Conservation (phyloP, 176 grass and related monocot genomes). For the Carex littledalei region DNA sequence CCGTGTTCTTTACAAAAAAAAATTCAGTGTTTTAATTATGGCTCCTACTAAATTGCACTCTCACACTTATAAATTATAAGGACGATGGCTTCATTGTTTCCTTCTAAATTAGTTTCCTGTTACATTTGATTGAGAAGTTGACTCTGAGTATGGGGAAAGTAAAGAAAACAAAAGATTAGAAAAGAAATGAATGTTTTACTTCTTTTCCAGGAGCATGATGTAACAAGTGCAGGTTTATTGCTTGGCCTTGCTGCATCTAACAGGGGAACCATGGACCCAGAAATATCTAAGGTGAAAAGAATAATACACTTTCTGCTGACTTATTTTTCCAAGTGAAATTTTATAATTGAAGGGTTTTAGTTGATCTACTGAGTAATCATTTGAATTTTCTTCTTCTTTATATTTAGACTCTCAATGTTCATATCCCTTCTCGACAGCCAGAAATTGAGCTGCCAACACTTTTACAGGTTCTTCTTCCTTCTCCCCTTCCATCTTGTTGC, state of each 20-base stretch:
- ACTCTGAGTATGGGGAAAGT: neutral
- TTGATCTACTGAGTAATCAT: slow-evolving; percentile 7
- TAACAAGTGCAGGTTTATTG: slow-evolving; percentile 80
- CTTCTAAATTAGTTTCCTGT: neutral
- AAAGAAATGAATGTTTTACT: slow-evolving; percentile 14
- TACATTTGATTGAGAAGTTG: neutral
- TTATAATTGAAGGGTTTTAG: slow-evolving; percentile 2
- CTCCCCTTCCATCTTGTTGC: neutral
- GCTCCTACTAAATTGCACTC: neutral
- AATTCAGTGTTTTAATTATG: neutral
- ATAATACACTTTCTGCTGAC: neutral
- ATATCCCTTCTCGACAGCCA: slow-evolving; percentile 84
- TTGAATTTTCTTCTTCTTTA: neutral
- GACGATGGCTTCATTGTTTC: neutral
- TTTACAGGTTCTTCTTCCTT: slow-evolving; percentile 57
- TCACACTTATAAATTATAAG: neutral
- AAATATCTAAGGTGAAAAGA: slow-evolving; percentile 71
- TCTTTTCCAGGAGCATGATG: slow-evolving; percentile 73
- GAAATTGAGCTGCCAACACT: slow-evolving; percentile 79
- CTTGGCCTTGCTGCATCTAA: slow-evolving; percentile 89
- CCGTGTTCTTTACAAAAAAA: neutral
- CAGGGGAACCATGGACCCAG: slow-evolving; percentile 85
- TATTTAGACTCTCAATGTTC: slow-evolving; percentile 82
- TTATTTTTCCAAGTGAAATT: slow-evolving; percentile 13
- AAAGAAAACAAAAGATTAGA: neutral